phyloP scores from a whole-genome alignment of 1,284 basidiomycete genomes.

The Vanrija humicola region DNA sequence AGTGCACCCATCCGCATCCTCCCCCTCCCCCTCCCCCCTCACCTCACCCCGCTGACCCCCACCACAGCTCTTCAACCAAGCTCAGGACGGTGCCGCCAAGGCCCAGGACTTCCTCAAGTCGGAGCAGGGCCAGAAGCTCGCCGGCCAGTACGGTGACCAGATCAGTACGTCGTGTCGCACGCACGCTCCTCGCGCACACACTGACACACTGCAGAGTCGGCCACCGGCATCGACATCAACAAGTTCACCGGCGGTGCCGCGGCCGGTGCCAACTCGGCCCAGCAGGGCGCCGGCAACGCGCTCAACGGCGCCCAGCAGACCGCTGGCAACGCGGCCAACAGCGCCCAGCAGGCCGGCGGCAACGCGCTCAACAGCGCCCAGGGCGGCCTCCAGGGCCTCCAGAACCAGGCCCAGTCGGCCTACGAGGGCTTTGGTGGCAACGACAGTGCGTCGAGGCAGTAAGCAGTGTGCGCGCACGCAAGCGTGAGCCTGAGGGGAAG shows the following conservation, averaged over 20 bases:
- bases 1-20: neutral
- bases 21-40: neutral
- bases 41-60: neutral
- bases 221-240: neutral
- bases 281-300: neutral
- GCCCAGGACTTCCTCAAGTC: conserved; percentile 29
- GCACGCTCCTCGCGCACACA: neutral
- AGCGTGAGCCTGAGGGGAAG: neutral
- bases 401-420: neutral
- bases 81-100: conserved; percentile 14
- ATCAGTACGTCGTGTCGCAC: conserved; percentile 10
- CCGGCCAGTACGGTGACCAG: conserved; percentile 15
- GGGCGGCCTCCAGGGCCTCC: neutral
- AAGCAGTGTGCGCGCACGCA: neutral
- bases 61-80: conserved; percentile 32
- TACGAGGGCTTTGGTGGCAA: conserved; percentile 25
- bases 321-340: neutral
- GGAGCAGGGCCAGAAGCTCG: conserved; percentile 26
- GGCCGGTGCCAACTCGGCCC: neutral
- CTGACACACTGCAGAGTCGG: neutral
- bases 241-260: neutral
- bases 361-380: neutral
- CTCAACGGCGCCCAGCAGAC: neutral
- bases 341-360: neutral
- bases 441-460: conserved; percentile 28